Percentiles rank a stretch among this genome's conserved stretches.
phyloP scores from a whole-genome alignment of 2,329 filamentous ascomycete genomes.

The Aspergillus hortae region DNA sequence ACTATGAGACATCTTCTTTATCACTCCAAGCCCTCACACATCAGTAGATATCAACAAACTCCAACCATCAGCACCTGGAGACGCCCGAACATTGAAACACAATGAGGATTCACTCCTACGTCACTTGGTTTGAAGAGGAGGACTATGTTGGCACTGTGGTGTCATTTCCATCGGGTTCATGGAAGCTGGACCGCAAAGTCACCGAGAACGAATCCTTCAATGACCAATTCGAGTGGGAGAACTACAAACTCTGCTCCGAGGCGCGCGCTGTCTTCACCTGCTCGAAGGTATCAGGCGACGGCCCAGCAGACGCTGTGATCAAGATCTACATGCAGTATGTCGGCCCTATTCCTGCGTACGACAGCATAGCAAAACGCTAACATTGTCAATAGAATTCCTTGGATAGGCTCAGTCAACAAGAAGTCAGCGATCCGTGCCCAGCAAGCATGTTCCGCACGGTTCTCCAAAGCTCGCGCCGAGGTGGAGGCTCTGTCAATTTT shows the following conservation, averaged over 20 bases:
- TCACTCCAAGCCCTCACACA: no score
- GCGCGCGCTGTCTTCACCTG: conserved; percentile 2
- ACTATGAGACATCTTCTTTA: no score
- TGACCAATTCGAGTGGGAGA: not conserved
- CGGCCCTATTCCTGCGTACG: no score
- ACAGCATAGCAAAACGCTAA: not conserved
- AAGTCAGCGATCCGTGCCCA: not conserved
- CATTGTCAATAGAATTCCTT: not conserved
- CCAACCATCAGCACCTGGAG: no score
- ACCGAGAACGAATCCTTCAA: not conserved
- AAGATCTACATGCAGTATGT: conserved; percentile 2
- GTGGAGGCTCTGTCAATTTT: not conserved
- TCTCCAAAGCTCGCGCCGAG: not conserved
- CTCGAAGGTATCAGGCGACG: not conserved
- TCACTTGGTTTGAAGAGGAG: conserved; percentile 6
- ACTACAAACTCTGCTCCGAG: not conserved
- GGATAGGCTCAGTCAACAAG: not conserved
- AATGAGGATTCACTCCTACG: not conserved
- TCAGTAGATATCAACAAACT: no score
- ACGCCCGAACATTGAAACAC: not conserved
- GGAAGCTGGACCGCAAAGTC: no score
- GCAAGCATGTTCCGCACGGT: not conserved
- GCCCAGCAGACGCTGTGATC: not conserved
- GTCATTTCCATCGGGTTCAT: not conserved
- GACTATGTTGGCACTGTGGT: conserved; percentile 1